phyloP scores from a whole-genome alignment of 805 yeast species.

The Brettanomyces bruxellensis region DNA sequence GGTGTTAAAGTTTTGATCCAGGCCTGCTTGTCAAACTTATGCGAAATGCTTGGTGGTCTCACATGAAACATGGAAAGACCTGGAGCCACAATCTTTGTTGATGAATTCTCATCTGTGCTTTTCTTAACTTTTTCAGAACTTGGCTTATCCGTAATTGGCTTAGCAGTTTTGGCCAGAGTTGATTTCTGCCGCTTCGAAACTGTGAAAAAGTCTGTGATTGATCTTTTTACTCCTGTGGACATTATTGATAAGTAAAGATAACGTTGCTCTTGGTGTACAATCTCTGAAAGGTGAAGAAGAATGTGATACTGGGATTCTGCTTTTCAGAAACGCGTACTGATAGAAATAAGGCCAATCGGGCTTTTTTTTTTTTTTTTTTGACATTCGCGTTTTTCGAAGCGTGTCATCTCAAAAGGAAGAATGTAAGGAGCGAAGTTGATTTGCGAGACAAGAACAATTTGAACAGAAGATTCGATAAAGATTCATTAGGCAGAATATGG shows the following conservation, averaged over 20 bases:
- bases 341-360: too few relatives aligned
- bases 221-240: constrained; percentile 5
- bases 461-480: too few relatives aligned
- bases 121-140: not conserved
- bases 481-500: too few relatives aligned
- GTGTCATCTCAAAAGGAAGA: too few relatives aligned
- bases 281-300: too few relatives aligned
- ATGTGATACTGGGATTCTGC: too few relatives aligned
- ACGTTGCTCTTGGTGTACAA: too few relatives aligned
- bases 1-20: constrained; percentile 42
- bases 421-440: too few relatives aligned
- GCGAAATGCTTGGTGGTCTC: not conserved
- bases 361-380: too few relatives aligned
- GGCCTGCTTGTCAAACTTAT: constrained; percentile 35
- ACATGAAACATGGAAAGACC: constrained; percentile 1
- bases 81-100: not conserved
- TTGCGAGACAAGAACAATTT: too few relatives aligned
- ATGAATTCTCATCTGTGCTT: not conserved
- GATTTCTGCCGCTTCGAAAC: constrained; percentile 7
- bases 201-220: constrained; percentile 10
- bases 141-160: not conserved
- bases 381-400: too few relatives aligned
- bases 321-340: too few relatives aligned
- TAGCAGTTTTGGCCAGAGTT: not conserved
- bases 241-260: not conserved